A percentile compares a stretch with the other conserved stretches of the same genome.
phyloP scores from a whole-genome alignment of 2,329 filamentous ascomycete genomes.

The Claviceps quebecensis region DNA sequence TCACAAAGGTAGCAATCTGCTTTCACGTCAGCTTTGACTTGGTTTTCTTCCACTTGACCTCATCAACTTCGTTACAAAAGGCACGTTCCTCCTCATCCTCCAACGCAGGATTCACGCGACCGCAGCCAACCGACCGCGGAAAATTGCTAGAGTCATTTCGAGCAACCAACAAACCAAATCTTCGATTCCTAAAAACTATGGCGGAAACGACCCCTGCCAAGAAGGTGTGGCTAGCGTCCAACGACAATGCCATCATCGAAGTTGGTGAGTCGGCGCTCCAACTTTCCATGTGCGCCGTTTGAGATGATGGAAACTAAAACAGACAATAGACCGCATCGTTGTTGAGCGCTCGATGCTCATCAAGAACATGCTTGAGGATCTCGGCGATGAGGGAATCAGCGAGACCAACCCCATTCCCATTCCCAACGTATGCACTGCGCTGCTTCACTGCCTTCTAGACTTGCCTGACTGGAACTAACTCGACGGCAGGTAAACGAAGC shows the following conservation, averaged over 20 bases:
- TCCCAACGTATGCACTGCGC: slow-evolving; percentile 49
- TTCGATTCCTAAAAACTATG: slow-evolving; percentile 17
- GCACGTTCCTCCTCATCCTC: neutral
- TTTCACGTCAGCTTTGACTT: neutral
- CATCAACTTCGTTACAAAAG: neutral
- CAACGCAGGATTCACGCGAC: neutral
- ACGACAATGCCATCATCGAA: slow-evolving; percentile 32
- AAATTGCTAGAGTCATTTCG: neutral
- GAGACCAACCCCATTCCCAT: slow-evolving; percentile 66
- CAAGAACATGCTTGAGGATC: slow-evolving; percentile 96
- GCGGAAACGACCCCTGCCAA: slow-evolving; percentile 17
- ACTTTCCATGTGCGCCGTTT: neutral
- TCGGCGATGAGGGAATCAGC: slow-evolving; percentile 49
- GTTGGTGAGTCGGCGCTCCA: slow-evolving; percentile 26
- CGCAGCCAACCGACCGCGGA: neutral
- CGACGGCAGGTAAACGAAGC: slow-evolving; percentile 67
- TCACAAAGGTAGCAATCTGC: neutral
- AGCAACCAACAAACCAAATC: neutral
- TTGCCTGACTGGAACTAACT: neutral
- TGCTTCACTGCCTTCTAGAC: neutral
- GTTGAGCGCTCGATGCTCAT: slow-evolving; percentile 88
- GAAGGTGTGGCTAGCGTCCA: slow-evolving; percentile 37
- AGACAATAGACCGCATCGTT: slow-evolving; percentile 55
- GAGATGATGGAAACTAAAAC: neutral
- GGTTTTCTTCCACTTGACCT: neutral